Base-by-base conservation (phyloP, 768 basidiomycete species). In the Mycena alexandri region DNA sequence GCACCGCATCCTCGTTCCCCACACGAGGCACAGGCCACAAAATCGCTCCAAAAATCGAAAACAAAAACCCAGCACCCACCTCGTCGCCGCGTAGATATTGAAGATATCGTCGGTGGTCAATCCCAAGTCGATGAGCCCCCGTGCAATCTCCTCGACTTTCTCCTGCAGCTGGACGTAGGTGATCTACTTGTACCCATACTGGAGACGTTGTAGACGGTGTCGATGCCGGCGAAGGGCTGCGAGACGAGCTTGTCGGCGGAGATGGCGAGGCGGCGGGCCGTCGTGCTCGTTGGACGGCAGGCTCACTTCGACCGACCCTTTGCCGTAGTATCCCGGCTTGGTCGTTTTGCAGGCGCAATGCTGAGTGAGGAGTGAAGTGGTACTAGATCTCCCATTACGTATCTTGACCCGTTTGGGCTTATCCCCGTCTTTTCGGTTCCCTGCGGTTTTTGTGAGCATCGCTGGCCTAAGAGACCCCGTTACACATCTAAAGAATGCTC, bases 141-240 rank as follows among this genome's bases (percentile, higher is more conserved):
- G 83, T 0, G 89, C 92, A 52, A 95, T 80, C 72, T 91, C 87
- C 3, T 82, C 82, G 5, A 92, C 86, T 5, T 83, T 80, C 29
- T 89, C 86, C 74, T 90, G 84, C 67, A 96, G 83, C 71, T 95
- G 87, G 68, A 90, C 72, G 78, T 88, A 98, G 58, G 79, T 87
- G 74, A 92, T 80, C 78, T 90, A 98, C 79, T 94, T 88, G 86
- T 92, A 98, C 68, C 92, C 92, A 72, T 95, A 92, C 5, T 84
- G 76, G 51, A 98, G 77, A 98, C 78, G 79, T 99, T 95, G 71
- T 88, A 87, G 0, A 95, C 85, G 33, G 94, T 94, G 70, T 93
- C 85, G 63, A 98, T 85, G 46, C 93, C 94, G 59, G 90, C 90
- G 62, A 87, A 80, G 3, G 93, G 93, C 71, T 82, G 21, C 0